Evolutionary conservation across 148 eudicot genomes (phyloP).

Genomic region (Agrostemma githago): DNA sequence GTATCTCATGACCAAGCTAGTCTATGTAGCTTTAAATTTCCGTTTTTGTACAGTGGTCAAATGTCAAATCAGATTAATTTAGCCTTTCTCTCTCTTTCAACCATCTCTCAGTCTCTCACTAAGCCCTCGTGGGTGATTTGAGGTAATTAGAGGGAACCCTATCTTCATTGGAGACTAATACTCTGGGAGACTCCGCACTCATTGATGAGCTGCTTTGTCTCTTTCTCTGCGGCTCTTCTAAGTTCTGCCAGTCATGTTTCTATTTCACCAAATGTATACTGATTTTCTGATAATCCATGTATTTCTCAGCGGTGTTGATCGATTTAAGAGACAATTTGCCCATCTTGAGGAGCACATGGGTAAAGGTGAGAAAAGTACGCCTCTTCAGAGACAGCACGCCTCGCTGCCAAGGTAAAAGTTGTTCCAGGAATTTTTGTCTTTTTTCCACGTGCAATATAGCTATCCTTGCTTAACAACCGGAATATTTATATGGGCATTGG

Average conservation of each 20-base stretch:
- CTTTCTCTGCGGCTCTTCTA: no score
- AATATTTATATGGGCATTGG: neutral
- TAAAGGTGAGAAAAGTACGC: conserved; percentile 62
- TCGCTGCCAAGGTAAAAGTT: conserved; percentile 77
- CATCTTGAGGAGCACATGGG: conserved; percentile 76
- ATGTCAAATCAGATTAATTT: neutral
- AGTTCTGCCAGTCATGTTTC: neutral
- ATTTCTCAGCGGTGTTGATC: conserved; percentile 75
- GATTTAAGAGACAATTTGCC: conserved; percentile 83
- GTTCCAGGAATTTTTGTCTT: neutral
- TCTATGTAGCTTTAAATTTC: neutral
- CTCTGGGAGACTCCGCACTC: no score
- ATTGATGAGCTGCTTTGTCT: no score
- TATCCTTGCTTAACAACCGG: neutral
- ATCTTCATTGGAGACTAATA: no score
- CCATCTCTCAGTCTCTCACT: no score
- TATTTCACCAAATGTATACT: neutral
- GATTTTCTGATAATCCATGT: conserved; percentile 4
- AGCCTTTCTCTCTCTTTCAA: neutral
- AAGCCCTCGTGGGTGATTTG: no score
- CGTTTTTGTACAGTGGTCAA: neutral
- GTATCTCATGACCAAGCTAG: neutral
- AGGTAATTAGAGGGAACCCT: no score
- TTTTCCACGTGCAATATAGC: neutral
- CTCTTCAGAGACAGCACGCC: conserved; percentile 78